These are phyloP conservation scores for Graphiopsis chlorocephala DNA, from an alignment of 2,329 filamentous ascomycete species.

Conservation along the genomic window DNA sequence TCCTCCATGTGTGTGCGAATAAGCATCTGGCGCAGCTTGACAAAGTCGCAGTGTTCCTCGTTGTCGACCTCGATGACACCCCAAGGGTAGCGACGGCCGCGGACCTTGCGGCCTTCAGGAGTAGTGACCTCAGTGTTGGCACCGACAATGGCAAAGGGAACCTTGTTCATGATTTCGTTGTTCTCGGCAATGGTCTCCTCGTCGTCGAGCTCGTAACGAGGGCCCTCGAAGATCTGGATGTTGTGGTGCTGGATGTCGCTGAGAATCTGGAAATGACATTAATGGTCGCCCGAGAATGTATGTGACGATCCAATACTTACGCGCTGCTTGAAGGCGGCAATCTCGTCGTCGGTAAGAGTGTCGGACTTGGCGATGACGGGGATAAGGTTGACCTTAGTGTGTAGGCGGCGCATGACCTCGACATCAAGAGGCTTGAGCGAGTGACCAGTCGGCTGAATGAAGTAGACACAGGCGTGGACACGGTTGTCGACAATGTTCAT, in stretches of 20 bases:
- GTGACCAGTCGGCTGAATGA: constrained; percentile 98
- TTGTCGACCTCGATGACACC: constrained; percentile 99
- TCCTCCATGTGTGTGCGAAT: constrained; percentile 99
- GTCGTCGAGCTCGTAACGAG: constrained; percentile 96
- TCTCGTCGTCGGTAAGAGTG: constrained; percentile 95
- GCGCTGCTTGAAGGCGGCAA: constrained; percentile 89
- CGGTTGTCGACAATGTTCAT: constrained; percentile 99
- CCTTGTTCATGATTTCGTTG: constrained; percentile 99
- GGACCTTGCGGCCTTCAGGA: constrained; percentile 89
- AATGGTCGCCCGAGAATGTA: constrained; percentile 15
- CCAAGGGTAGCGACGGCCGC: constrained; percentile 95
- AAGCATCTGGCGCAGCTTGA: constrained; percentile 99
- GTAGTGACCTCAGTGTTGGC: constrained; percentile 92
- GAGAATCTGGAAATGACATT: constrained; percentile 67
- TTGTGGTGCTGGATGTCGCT: constrained; percentile 95
- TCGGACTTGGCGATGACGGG: constrained; percentile 99
- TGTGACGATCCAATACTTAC: constrained; percentile 57
- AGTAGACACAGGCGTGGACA: constrained; percentile 98
- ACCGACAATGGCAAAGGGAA: constrained; percentile 96
- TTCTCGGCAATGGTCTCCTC: constrained; percentile 99
- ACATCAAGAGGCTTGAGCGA: constrained; percentile 98
- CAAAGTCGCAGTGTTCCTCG: constrained; percentile 99
- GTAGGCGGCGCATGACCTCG: constrained; percentile 97
- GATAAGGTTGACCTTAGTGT: constrained; percentile 99
- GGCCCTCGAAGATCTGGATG: constrained; percentile 98